These are phyloP conservation scores for Populus pruinosa DNA, from an alignment of 345 rosid species.

Conservation along the genomic window DNA sequence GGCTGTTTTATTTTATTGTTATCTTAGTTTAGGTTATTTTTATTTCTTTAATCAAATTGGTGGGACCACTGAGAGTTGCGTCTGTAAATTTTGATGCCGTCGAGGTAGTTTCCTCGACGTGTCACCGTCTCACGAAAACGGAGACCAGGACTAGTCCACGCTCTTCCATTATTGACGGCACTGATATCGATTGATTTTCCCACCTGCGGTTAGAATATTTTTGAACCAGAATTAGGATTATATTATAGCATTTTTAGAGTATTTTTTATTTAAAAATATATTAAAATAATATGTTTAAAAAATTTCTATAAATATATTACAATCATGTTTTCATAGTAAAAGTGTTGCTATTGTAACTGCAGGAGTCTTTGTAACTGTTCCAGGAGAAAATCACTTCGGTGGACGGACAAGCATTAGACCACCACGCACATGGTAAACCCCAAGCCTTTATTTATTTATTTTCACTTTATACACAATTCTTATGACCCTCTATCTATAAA, in stretches of 20 bases:
- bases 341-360: background rate
- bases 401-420: conserved; percentile 19
- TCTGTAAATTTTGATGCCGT: background rate
- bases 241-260: background rate
- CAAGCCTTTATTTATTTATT: background rate
- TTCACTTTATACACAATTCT: background rate
- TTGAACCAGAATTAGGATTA: background rate
- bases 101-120: background rate
- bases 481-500: background rate
- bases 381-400: conserved; percentile 15
- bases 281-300: too few relatives aligned
- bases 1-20: too few relatives aligned
- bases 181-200: too few relatives aligned
- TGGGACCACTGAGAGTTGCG: background rate
- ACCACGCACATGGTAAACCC: conserved; percentile 10
- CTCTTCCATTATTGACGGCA: too few relatives aligned
- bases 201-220: too few relatives aligned
- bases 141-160: too few relatives aligned
- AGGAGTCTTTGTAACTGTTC: conserved; percentile 30
- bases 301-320: too few relatives aligned
- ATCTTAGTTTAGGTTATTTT: background rate
- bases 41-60: background rate
- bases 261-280: too few relatives aligned
- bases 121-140: too few relatives aligned
- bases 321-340: background rate